phyloP scores from a whole-genome alignment of 2,329 filamentous ascomycete species.

The Talaromyces amestolkiae region DNA sequence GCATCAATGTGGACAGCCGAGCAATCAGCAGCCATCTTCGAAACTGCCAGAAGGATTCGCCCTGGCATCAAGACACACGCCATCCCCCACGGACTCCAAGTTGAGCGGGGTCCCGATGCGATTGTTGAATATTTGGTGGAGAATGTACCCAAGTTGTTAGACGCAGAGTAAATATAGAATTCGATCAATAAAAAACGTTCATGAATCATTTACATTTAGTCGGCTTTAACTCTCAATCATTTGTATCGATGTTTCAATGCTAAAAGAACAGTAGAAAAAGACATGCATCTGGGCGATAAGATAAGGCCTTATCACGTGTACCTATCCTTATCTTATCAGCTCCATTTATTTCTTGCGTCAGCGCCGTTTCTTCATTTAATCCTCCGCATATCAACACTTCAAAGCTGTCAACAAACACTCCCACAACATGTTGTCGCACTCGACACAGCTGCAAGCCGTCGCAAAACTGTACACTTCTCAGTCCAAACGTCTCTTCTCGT shows the following conservation, averaged over 20 bases:
- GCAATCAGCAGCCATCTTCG: conserved; percentile 38
- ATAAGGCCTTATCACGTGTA: conserved; percentile 4
- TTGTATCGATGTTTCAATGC: background rate
- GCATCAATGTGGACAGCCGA: conserved; percentile 59
- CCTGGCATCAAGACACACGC: conserved; percentile 44
- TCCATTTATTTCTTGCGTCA: conserved; percentile 1
- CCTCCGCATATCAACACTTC: background rate
- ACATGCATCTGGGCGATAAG: background rate
- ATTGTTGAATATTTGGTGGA: conserved; percentile 44
- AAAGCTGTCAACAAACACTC: background rate
- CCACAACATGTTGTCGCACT: background rate
- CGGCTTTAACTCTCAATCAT: background rate
- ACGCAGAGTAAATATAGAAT: conserved; percentile 19
- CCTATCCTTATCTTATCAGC: conserved; percentile 5
- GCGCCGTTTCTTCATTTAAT: background rate
- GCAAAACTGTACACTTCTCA: background rate
- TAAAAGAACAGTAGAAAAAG: background rate
- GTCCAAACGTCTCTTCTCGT: conserved; percentile 29
- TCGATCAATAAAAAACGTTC: background rate
- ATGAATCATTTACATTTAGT: background rate
- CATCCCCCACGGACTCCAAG: conserved; percentile 43
- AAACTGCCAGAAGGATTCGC: conserved; percentile 36
- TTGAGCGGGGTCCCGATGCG: conserved; percentile 43
- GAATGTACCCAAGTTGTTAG: conserved; percentile 41
- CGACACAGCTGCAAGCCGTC: background rate